A percentile compares a stretch with the other conserved stretches of the same genome.
phyloP scores from a whole-genome alignment of 805 yeast species.

The Myxozyma lipomycoides region DNA sequence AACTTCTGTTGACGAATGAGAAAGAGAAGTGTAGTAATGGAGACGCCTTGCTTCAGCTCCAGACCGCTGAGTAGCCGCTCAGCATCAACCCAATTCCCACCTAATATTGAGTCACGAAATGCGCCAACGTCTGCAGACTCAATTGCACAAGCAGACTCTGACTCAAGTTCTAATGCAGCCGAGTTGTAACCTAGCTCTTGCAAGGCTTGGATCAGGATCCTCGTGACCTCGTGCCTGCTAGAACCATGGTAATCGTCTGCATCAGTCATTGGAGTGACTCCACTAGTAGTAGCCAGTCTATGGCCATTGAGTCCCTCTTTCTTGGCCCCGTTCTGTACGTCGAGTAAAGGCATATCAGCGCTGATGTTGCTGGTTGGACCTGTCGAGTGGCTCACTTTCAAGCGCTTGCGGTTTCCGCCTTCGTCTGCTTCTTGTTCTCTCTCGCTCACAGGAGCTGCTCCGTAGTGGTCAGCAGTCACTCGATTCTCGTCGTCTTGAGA shows the following conservation, averaged over 20 bases:
- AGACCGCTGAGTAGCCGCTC: constrained; percentile 34
- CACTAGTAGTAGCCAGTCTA: constrained; percentile 1
- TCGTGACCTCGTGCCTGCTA: constrained; percentile 42
- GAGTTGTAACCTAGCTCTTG: constrained; percentile 47
- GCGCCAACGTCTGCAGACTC: constrained; percentile 44
- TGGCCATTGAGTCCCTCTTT: not conserved
- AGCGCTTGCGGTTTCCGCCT: not conserved
- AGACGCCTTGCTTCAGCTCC: constrained; percentile 31
- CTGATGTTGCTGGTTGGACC: not conserved
- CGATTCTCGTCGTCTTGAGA: too few species aligned
- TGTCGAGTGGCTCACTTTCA: not conserved
- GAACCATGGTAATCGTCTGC: constrained; percentile 32
- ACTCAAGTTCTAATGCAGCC: constrained; percentile 42
- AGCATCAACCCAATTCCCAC: constrained; percentile 45
- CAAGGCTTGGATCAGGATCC: constrained; percentile 49
- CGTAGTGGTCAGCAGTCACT: not conserved
- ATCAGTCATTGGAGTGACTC: not conserved
- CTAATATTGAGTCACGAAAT: constrained; percentile 40
- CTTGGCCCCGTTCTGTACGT: not conserved
- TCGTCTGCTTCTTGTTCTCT: not conserved
- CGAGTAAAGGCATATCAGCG: not conserved
- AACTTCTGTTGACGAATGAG: constrained; percentile 43
- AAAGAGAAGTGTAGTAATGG: constrained; percentile 33
- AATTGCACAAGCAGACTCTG: constrained; percentile 37
- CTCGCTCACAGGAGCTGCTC: not conserved